phyloP scores from a whole-genome alignment of 441 rosid species.

The Hura crepitans region DNA sequence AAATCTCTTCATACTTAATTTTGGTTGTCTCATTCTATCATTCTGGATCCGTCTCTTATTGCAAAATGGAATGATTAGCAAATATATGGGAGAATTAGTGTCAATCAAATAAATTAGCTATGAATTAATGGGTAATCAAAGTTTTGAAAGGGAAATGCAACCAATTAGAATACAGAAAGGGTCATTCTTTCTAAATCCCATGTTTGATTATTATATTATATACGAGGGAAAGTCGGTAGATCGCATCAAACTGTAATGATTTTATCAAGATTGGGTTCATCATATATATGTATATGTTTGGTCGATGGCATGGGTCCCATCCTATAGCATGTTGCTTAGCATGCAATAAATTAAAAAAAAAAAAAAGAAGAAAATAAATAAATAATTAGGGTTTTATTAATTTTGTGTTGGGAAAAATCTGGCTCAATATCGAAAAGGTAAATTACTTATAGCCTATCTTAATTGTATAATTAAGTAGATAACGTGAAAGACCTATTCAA shows the following conservation, averaged over 20 bases:
- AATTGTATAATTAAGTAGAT: no score
- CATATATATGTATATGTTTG: conserved; percentile 19
- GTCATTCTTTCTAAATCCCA: conserved; percentile 18
- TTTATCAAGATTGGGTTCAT: conserved; percentile 40
- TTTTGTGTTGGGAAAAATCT: neutral
- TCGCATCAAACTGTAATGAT: conserved; percentile 53
- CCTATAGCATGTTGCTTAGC: conserved; percentile 27
- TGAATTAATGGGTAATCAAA: conserved; percentile 10
- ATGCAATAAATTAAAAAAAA: neutral
- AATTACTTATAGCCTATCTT: no score
- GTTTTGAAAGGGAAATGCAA: conserved; percentile 24
- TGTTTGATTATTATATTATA: conserved; percentile 25
- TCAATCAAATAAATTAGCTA: neutral
- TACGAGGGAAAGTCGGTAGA: conserved; percentile 47
- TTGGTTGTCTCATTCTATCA: no score
- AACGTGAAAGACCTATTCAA: no score
- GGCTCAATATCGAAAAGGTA: neutral
- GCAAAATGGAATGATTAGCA: conserved; percentile 19
- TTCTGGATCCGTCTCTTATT: no score
- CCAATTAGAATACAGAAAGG: conserved; percentile 26
- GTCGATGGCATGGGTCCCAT: conserved; percentile 37
- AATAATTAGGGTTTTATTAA: neutral
- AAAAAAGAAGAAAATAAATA: neutral
- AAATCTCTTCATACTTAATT: no score
- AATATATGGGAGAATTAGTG: neutral